Conservation (phyloP, 2,329 filamentous ascomycete species). For the Endoconidiophora laricicola region DNA sequence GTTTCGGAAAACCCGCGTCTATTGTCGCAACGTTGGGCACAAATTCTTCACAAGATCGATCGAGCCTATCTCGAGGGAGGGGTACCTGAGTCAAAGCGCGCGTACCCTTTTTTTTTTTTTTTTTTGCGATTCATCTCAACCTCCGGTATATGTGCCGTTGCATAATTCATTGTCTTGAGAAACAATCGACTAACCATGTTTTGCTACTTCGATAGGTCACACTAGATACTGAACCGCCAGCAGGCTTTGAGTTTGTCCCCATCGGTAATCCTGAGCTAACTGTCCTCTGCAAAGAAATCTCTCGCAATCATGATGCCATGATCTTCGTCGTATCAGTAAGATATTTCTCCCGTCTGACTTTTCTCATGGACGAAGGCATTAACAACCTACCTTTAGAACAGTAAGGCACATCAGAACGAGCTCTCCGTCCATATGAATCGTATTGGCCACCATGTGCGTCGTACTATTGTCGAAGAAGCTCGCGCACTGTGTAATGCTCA, state of each 20-base stretch:
- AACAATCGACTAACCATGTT: conserved; percentile 5
- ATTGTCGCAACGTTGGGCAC: not conserved
- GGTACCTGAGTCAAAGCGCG: too few species aligned
- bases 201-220: conserved; percentile 29
- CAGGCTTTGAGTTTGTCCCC: conserved; percentile 46
- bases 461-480: conserved; percentile 42
- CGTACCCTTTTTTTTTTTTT: not conserved
- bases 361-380: not conserved
- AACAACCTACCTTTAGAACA: conserved; percentile 17
- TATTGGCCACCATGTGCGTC: conserved; percentile 42
- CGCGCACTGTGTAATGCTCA: conserved; percentile 17
- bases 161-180: conserved; percentile 7
- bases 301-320: conserved; percentile 43
- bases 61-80: not conserved
- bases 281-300: conserved; percentile 45
- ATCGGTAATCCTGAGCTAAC: conserved; percentile 46
- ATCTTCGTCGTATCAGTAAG: conserved; percentile 51
- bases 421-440: conserved; percentile 39
- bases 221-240: conserved; percentile 33
- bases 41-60: not conserved
- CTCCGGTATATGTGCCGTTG: not conserved
- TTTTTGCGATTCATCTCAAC: not conserved
- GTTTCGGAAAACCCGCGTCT: too few species aligned
- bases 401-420: conserved; percentile 20
- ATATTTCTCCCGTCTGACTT: conserved; percentile 3